A percentile compares a stretch with the other conserved stretches of the same genome.
phyloP scores from a whole-genome alignment of 257 asterid genomes.

The Solanum bukasovii region DNA sequence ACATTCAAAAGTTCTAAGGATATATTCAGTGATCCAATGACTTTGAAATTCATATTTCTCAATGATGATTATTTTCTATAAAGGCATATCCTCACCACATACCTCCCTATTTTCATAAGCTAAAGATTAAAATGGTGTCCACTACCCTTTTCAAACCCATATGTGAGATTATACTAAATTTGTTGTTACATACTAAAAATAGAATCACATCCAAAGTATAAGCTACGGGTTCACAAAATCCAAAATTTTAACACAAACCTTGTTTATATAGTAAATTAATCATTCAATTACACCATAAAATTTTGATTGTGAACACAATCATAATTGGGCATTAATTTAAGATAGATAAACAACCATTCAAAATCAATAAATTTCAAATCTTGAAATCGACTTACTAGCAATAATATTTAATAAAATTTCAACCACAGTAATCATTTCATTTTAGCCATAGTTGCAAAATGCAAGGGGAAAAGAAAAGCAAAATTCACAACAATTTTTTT shows the following conservation, averaged over 20 bases:
- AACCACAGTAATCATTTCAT: background rate
- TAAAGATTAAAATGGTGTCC: no score
- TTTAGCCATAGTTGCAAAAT: background rate
- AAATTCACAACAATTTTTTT: background rate
- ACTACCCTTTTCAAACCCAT: fast-evolving
- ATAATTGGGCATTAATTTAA: background rate
- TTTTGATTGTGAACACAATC: background rate
- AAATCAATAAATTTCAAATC: background rate
- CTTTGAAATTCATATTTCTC: no score
- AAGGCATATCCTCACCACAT: no score
- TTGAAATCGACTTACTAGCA: background rate
- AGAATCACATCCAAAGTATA: background rate
- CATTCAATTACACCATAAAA: background rate
- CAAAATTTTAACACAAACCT: background rate
- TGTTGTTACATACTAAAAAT: background rate
- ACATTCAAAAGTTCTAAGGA: no score
- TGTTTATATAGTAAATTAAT: background rate
- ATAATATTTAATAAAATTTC: background rate
- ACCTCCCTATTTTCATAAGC: no score
- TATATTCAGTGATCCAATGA: no score
- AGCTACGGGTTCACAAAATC: background rate
- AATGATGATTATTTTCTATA: no score
- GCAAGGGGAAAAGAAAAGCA: background rate
- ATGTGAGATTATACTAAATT: background rate
- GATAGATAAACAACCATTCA: background rate